A percentile compares a stretch with the other conserved stretches of the same genome.
Evolutionary conservation across 2,329 filamentous ascomycete species (phyloP).

Genomic region (Ceratocystis colombiana): DNA sequence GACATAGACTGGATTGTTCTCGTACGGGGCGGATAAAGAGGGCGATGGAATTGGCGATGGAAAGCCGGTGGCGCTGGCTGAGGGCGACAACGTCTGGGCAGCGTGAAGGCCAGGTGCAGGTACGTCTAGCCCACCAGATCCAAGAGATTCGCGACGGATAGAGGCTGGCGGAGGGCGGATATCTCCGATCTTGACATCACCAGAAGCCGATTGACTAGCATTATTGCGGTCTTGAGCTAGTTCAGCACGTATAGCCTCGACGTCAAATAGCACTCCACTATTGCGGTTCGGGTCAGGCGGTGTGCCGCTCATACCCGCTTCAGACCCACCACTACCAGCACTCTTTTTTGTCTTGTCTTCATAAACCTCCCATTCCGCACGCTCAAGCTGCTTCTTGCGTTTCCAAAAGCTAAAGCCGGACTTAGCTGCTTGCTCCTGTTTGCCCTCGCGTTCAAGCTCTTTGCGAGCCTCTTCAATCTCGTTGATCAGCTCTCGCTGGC

Average conservation of each 20-base stretch:
- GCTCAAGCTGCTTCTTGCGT: constrained; percentile 67
- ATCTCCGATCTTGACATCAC: constrained; percentile 6
- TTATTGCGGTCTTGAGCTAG: constrained; percentile 71
- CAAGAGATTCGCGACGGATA: constrained; percentile 19
- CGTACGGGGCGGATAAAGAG: constrained; percentile 16
- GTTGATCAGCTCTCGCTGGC: constrained; percentile 86
- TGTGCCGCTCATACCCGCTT: constrained; percentile 32
- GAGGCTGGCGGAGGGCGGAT: constrained; percentile 23
- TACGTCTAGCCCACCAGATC: constrained; percentile 4
- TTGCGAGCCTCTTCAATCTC: constrained; percentile 93
- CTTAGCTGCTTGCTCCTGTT: constrained; percentile 42
- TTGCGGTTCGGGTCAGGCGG: constrained; percentile 39
- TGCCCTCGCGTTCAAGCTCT: constrained; percentile 69
- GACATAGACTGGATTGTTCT: constrained; percentile 4
- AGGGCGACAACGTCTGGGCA: constrained; percentile 17
- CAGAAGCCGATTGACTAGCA: background rate
- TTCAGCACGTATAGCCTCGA: constrained; percentile 85
- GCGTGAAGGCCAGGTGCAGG: background rate
- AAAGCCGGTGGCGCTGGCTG: constrained; percentile 10
- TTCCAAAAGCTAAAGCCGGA: constrained; percentile 65
- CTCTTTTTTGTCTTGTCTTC: constrained; percentile 51
- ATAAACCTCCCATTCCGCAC: constrained; percentile 91
- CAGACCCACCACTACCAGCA: constrained; percentile 27
- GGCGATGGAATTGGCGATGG: constrained; percentile 19
- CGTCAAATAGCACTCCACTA: constrained; percentile 72